Percentiles rank a stretch among this genome's conserved stretches.
Evolutionary conservation across 2,329 filamentous ascomycete genomes (phyloP).

Genomic region (Penicillium sumatraense): DNA sequence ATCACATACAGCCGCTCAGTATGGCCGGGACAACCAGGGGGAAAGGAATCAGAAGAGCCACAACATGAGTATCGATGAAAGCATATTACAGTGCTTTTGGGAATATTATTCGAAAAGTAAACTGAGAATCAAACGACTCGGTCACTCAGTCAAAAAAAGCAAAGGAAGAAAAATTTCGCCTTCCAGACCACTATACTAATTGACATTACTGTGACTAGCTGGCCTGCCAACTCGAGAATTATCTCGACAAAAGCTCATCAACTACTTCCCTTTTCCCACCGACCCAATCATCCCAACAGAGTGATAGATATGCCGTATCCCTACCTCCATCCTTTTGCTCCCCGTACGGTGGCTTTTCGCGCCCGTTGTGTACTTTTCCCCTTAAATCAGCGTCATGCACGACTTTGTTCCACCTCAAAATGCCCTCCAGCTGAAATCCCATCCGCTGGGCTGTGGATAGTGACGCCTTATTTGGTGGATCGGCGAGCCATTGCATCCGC

Average conservation of each 20-base stretch:
- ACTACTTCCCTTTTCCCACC: constrained; percentile 6
- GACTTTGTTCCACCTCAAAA: constrained; percentile 34
- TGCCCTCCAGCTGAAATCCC: constrained; percentile 39
- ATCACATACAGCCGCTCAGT: too few species aligned
- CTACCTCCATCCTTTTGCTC: constrained; percentile 4
- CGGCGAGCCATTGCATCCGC: constrained; percentile 39
- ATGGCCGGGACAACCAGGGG: too few species aligned
- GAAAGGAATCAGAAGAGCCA: too few species aligned
- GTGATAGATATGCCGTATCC: constrained; percentile 9
- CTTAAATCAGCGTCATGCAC: constrained; percentile 1
- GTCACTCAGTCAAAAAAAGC: too few species aligned
- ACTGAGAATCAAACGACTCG: too few species aligned
- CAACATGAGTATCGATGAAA: too few species aligned
- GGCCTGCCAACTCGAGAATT: neutral
- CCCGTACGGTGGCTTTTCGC: constrained; percentile 4
- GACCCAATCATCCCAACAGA: constrained; percentile 10
- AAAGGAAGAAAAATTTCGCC: too few species aligned
- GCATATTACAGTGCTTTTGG: too few species aligned
- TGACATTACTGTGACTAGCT: neutral
- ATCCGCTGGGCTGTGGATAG: constrained; percentile 37
- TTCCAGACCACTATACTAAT: neutral
- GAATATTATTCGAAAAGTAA: too few species aligned
- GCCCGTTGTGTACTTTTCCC: constrained; percentile 6
- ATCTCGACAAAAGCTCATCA: neutral
- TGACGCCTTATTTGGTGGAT: constrained; percentile 21